Evolutionary conservation across 148 eudicot genomes (phyloP), one percentile per base, ranked within the genome.

Genomic region (Silene conica): DNA sequence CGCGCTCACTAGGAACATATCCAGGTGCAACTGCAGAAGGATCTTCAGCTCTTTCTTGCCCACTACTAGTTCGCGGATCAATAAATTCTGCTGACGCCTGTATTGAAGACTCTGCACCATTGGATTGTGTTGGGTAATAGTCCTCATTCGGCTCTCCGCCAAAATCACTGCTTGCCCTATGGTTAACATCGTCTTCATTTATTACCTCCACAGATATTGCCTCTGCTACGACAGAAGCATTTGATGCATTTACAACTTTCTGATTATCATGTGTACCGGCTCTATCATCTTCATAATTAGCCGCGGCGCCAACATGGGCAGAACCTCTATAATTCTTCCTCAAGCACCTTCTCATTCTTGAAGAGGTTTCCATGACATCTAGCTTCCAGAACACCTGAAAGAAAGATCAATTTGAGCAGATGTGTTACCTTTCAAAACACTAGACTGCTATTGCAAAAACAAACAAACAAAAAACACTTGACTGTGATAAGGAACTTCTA

Each of bases 361-460:
- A 83, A 73, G 98, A 89, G 81, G 90, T 94, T 80, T 94, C 98
- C 87, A 88, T 86, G 72, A 76, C 73, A 76, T 94, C 98, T 73
- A 94, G 88, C 91, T 88, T 94, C 96, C 98, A 94, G 82, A 91
- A 94, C 23, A 91, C 82, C 98, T 94, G 74, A 57, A 81, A 67
- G 23, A 73, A 34, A 54, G 16, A 59, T 62, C 19, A 58, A 34
- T 23, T 71, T 46, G 16, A 28, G 14, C 54, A 20, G 52, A 48
- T 13, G 55, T 50, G 16, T 13, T 50, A 14, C 55, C 55, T 50
- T 15, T 50, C 14, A 50, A 50, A 50, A 50, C 16, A 50, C 55
- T 50, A 9, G 55, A 50, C 15, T 50, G 55, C 16, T 50, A 50
- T 9, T 50, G 28, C 55, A 50, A 50, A 31, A 31, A 31, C 34